Base-by-base conservation (phyloP, 2,329 filamentous ascomycete genomes). In the Fusarium fracticaudum region DNA sequence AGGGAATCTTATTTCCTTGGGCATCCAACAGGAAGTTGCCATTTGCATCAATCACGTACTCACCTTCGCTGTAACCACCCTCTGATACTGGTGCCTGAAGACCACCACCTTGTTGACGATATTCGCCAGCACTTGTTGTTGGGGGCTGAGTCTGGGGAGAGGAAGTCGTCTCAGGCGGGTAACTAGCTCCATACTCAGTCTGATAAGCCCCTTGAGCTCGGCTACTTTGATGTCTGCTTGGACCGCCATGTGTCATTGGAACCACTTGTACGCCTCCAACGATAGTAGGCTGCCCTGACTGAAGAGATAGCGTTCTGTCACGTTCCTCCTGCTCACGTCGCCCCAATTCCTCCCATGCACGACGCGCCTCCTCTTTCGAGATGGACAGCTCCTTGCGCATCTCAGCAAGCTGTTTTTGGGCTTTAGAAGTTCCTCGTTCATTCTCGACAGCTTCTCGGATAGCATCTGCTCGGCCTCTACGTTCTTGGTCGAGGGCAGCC, bases 311-410 rank as follows among this genome's bases (percentile, higher is more conserved):
- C 4, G 94, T 96, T 51, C 94, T 90, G 73, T 98, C 95, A 11
- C 96, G 91, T 82, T 98, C 96, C 83, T 97, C 94, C 80, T 98
- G 94, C 82, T 98, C 96, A 59, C 95, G 91, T 59, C 96, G 90
- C 31, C 96, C 96, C 3, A 99, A 90, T 83, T 98, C 96, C 84
- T 99, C 96, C 96, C 96, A 99, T 4, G 96, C 96, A 65, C 96
- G 91, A 41, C 96, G 91, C 14, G 96, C 96, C 83, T 99, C 96
- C 77, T 98, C 96, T 80, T 98, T 98, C 44, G 95, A 97, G 70
- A 99, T 99, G 78, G 93, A 90, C 44, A 98, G 87, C 83, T 99
- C 96, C 72, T 96, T 94, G 77, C 93, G 93, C 93, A 98, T 95
- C 82, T 98, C 96, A 22, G 88, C 87, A n/a, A 97, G 89, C 76